Conservation (phyloP, 1,139 yeast genomes). For the Pichia sp. region DNA sequence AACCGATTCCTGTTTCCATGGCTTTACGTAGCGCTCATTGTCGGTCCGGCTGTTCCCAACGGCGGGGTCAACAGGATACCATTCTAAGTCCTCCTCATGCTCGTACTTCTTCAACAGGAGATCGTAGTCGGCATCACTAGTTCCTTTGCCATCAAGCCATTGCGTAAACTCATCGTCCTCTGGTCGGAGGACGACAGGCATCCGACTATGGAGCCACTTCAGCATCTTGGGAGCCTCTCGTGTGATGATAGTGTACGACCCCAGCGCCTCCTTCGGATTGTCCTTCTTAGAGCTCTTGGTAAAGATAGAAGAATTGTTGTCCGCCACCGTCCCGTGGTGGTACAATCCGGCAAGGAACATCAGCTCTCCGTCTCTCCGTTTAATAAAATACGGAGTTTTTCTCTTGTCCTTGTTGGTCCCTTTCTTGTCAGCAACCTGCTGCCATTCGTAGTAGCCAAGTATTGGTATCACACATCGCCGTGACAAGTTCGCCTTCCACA, state of each 20-base stretch:
- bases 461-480: constrained; percentile 69
- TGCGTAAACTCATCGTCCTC: constrained; percentile 49
- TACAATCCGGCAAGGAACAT: constrained; percentile 67
- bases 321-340: constrained; percentile 17
- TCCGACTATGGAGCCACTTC: constrained; percentile 69
- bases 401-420: constrained; percentile 14
- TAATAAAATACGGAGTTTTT: constrained; percentile 63
- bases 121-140: constrained; percentile 30
- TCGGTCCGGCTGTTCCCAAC: constrained; percentile 63
- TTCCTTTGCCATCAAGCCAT: constrained; percentile 45
- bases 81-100: constrained; percentile 42
- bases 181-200: constrained; percentile 68
- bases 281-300: neutral
- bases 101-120: constrained; percentile 32
- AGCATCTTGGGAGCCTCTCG: constrained; percentile 60
- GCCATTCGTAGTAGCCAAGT: constrained; percentile 87
- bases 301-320: neutral
- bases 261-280: constrained; percentile 25
- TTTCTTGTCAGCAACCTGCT: constrained; percentile 14
- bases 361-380: constrained; percentile 46
- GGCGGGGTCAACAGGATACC: constrained; percentile 53
- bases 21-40: constrained; percentile 43
- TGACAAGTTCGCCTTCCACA: constrained; percentile 47
- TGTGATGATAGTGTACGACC: constrained; percentile 70
- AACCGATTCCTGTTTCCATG: constrained; percentile 28